Conservation (phyloP, 2,329 filamentous ascomycete genomes). For the Arthrobotrys conoides region DNA sequence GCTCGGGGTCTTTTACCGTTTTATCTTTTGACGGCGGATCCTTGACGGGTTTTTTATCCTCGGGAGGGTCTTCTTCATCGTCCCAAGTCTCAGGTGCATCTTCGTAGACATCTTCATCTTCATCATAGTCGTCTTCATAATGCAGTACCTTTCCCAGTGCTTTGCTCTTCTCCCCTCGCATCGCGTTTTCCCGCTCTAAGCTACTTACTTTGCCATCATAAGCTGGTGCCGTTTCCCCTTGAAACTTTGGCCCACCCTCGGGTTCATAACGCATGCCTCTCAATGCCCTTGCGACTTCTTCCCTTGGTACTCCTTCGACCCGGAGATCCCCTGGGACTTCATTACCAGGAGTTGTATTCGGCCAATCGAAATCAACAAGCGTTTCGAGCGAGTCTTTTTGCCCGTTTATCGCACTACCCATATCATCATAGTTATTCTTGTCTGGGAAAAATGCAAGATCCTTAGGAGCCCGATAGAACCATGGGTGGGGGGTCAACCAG, state of each 20-base stretch:
- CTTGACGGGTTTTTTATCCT: not conserved
- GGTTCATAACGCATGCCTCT: not conserved
- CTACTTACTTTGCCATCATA: not conserved
- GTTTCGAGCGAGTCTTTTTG: not conserved
- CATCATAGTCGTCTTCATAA: not conserved
- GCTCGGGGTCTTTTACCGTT: too few relatives aligned
- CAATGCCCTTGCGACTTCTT: not conserved
- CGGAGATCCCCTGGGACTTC: not conserved
- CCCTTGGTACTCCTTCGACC: too few relatives aligned
- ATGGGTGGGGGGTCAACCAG: constrained; percentile 15
- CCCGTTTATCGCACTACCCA: not conserved
- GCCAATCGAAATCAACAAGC: constrained; percentile 25
- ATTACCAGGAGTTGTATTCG: not conserved
- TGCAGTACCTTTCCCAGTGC: not conserved
- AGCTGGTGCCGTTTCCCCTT: not conserved
- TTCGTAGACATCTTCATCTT: not conserved
- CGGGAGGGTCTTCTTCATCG: not conserved
- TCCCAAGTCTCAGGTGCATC: not conserved
- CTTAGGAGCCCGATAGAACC: constrained; percentile 30
- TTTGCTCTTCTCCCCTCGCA: not conserved
- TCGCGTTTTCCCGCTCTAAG: not conserved
- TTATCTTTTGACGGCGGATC: too few relatives aligned
- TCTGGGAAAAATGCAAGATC: constrained; percentile 28
- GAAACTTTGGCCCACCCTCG: not conserved
- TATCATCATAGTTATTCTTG: not conserved